phyloP scores from a whole-genome alignment of 2,329 filamentous ascomycete genomes.

The Phialemoniopsis sp. region DNA sequence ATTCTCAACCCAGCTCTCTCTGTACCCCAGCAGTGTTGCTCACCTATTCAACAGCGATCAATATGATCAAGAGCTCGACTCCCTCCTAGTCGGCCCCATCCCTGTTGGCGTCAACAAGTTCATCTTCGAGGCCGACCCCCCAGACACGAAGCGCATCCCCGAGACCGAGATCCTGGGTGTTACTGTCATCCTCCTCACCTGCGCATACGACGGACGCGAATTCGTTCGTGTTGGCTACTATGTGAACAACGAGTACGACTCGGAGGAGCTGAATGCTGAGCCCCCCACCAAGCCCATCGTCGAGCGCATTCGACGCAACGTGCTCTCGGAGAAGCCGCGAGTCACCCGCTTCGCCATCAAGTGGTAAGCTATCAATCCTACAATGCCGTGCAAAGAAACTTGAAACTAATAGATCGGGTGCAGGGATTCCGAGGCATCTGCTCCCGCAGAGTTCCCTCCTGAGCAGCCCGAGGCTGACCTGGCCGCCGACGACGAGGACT shows the following conservation, averaged over 20 bases:
- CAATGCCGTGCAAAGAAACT: not conserved
- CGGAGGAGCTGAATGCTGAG: constrained; percentile 81
- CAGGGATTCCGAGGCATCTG: constrained; percentile 97
- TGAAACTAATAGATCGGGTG: constrained; percentile 13
- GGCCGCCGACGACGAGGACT: constrained; percentile 78
- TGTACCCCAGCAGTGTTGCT: not conserved
- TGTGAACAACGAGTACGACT: constrained; percentile 98
- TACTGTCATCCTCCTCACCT: constrained; percentile 93
- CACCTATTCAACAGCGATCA: constrained; percentile 61
- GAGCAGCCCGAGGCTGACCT: constrained; percentile 96
- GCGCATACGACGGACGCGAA: constrained; percentile 92
- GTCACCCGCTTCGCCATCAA: constrained; percentile 98
- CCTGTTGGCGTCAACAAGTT: constrained; percentile 98
- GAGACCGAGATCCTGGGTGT: constrained; percentile 94
- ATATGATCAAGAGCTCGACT: constrained; percentile 97
- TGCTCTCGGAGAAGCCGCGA: constrained; percentile 93
- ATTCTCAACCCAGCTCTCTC: not conserved
- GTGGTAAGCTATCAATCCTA: constrained; percentile 59
- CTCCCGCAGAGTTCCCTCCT: constrained; percentile 91
- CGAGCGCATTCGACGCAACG: constrained; percentile 87
- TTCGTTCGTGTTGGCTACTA: constrained; percentile 99
- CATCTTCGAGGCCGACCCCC: constrained; percentile 91
- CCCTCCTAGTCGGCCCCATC: constrained; percentile 93
- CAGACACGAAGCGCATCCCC: constrained; percentile 85
- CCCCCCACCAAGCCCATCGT: constrained; percentile 89